Percentiles rank a stretch among this genome's conserved stretches.
These are phyloP conservation scores for Phlyctochytrium arcticum DNA, from an alignment of 192 early-diverging fungal species.

Conservation along the genomic window DNA sequence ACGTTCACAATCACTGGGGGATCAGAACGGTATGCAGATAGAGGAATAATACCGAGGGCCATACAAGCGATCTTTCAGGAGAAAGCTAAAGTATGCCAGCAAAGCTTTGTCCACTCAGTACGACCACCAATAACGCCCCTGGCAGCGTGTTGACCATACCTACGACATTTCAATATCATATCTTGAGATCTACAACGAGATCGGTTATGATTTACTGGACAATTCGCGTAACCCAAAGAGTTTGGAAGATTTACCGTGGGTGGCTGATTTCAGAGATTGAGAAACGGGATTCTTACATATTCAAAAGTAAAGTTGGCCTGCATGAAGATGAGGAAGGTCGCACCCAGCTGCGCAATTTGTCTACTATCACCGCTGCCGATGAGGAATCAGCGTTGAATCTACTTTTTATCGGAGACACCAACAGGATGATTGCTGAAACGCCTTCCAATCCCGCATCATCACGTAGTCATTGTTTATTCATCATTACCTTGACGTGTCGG, in stretches of 20 bases:
- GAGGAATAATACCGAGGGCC: conserved; percentile 58
- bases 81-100: conserved; percentile 31
- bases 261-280: neutral
- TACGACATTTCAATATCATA: conserved; percentile 54
- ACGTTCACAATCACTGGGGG: conserved; percentile 69
- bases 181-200: conserved; percentile 63
- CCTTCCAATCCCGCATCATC: conserved; percentile 63
- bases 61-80: conserved; percentile 57
- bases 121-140: neutral
- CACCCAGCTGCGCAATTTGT: conserved; percentile 56
- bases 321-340: conserved; percentile 44
- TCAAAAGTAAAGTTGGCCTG: conserved; percentile 44
- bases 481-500: conserved; percentile 37
- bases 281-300: neutral
- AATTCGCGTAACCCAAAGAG: conserved; percentile 52
- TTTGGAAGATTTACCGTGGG: conserved; percentile 59
- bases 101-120: neutral
- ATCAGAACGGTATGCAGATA: conserved; percentile 54
- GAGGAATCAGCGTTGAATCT: conserved; percentile 61
- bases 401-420: conserved; percentile 62
- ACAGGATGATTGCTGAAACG: conserved; percentile 62
- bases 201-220: conserved; percentile 58
- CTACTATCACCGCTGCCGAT: conserved; percentile 32
- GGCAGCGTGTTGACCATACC: conserved; percentile 11
- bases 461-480: conserved; percentile 60